These are phyloP conservation scores for Pseudogymnoascus sp. DNA, from an alignment of 2,329 filamentous ascomycete genomes.

Conservation along the genomic window DNA sequence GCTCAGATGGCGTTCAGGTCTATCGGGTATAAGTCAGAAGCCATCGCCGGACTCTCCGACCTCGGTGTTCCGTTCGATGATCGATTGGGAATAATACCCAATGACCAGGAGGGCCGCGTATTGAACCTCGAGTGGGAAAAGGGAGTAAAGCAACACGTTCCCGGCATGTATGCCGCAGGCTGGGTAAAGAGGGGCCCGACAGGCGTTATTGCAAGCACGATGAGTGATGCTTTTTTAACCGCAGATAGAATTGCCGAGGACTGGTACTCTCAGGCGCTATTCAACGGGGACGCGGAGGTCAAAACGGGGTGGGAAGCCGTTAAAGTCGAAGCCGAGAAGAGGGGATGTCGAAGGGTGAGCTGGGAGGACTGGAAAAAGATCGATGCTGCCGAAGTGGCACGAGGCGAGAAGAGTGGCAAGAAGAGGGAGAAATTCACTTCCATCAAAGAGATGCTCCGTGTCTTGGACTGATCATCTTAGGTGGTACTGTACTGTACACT, in stretches of 20 bases:
- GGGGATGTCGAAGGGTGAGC: constrained; percentile 54
- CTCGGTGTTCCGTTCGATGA: constrained; percentile 73
- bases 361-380: constrained; percentile 88
- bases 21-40: constrained; percentile 84
- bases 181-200: constrained; percentile 96
- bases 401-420: constrained; percentile 62
- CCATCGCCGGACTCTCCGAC: constrained; percentile 65
- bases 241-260: constrained; percentile 78
- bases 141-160: constrained; percentile 53
- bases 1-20: constrained; percentile 77
- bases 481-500: not conserved
- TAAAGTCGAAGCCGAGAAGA: constrained; percentile 46
- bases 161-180: constrained; percentile 83
- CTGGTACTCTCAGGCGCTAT: constrained; percentile 46
- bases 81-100: constrained; percentile 65
- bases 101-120: constrained; percentile 73
- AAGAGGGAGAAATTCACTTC: constrained; percentile 63
- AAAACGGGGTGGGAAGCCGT: constrained; percentile 69
- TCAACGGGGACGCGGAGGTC: constrained; percentile 37
- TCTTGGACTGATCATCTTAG: constrained; percentile 32
- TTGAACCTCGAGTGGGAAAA: constrained; percentile 62
- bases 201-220: constrained; percentile 90
- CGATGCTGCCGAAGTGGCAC: constrained; percentile 64
- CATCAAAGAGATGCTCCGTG: constrained; percentile 49
- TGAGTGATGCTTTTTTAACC: constrained; percentile 88